Conservation (phyloP, 345 rosid species). For the Rhizophora mangle region DNA sequence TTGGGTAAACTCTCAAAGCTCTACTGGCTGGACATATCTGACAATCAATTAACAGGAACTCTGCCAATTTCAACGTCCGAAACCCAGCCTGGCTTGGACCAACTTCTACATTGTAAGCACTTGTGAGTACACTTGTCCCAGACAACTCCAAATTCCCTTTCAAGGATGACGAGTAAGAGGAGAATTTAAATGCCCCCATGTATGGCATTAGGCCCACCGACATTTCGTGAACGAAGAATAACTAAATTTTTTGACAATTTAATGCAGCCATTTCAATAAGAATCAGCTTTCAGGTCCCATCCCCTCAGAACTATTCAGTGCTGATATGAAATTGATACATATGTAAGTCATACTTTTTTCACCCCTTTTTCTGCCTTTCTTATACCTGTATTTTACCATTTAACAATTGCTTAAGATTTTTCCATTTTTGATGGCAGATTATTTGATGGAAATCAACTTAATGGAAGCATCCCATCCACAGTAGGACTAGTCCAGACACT, state of each 20-base stretch:
- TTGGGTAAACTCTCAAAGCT: conserved; percentile 77
- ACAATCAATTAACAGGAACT: conserved; percentile 72
- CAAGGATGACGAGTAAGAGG: background rate
- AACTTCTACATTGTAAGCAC: conserved; percentile 71
- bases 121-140: conserved; percentile 53
- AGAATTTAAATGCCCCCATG: background rate
- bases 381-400: background rate
- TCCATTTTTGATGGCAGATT: conserved; percentile 37
- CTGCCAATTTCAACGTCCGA: conserved; percentile 58
- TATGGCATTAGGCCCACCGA: background rate
- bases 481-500: conserved; percentile 73
- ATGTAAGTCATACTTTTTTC: conserved; percentile 46
- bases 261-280: conserved; percentile 86
- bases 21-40: conserved; percentile 85
- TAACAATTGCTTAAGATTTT: conserved; percentile 3
- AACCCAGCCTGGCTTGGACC: conserved; percentile 66
- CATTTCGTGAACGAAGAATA: background rate
- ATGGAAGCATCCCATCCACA: conserved; percentile 63
- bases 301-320: conserved; percentile 57
- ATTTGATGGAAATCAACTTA: conserved; percentile 72
- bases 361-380: background rate
- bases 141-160: background rate
- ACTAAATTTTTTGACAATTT: conserved; percentile 10
- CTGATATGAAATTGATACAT: conserved; percentile 78
- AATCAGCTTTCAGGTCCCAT: conserved; percentile 86